Percentiles rank a stretch among this genome's conserved stretches.
Evolutionary conservation across 2,329 filamentous ascomycete genomes (phyloP).

Genomic region (Phialocephala subalpina): DNA sequence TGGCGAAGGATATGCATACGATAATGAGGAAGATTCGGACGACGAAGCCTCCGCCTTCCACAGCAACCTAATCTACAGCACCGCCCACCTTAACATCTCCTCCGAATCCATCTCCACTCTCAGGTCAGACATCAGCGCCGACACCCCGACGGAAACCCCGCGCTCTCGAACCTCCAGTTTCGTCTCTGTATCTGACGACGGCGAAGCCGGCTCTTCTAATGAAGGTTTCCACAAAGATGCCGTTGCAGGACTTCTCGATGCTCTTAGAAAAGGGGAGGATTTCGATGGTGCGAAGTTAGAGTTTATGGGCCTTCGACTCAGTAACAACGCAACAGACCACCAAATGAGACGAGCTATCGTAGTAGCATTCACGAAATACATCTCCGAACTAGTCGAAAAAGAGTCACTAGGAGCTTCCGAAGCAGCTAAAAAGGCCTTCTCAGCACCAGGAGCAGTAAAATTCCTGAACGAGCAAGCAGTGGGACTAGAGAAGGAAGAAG

Average conservation of each 20-base stretch:
- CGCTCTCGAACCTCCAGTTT: conserved; percentile 75
- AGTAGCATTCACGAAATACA: conserved; percentile 83
- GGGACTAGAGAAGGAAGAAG: conserved; percentile 68
- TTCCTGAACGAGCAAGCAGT: conserved; percentile 69
- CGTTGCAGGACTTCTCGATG: conserved; percentile 85
- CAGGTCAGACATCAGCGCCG: conserved; percentile 60
- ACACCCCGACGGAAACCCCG: conserved; percentile 35
- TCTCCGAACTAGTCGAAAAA: conserved; percentile 71
- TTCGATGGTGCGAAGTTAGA: conserved; percentile 87
- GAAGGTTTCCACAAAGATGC: conserved; percentile 87
- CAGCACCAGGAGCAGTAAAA: conserved; percentile 59
- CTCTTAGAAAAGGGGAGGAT: conserved; percentile 78
- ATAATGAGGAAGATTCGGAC: conserved; percentile 65
- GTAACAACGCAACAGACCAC: conserved; percentile 87
- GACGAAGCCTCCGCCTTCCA: conserved; percentile 65
- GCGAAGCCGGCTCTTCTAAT: conserved; percentile 53
- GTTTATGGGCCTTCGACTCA: conserved; percentile 91
- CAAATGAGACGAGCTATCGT: conserved; percentile 89
- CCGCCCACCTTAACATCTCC: conserved; percentile 48
- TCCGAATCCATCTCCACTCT: conserved; percentile 70
- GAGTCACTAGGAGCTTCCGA: conserved; percentile 66
- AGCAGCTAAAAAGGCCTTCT: conserved; percentile 69
- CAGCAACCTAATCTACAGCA: conserved; percentile 46
- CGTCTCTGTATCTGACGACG: conserved; percentile 72
- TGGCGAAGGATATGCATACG: conserved; percentile 70